Evolutionary conservation across 148 eudicot genomes (phyloP).

Genomic region (Simmondsia chinensis): DNA sequence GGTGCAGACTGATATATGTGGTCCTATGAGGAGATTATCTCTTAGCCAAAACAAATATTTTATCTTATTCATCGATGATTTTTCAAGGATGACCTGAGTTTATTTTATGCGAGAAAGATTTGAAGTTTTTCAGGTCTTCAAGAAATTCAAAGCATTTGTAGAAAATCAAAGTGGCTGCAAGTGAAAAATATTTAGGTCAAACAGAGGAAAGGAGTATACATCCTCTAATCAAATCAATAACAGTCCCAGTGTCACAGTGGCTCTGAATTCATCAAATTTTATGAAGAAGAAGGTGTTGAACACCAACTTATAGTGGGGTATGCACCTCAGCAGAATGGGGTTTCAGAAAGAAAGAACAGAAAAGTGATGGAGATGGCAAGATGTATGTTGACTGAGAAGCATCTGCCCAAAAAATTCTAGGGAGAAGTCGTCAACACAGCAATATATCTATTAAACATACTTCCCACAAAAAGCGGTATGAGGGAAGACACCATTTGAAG

Average conservation of each 20-base stretch:
- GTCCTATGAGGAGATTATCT: background rate
- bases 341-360: background rate
- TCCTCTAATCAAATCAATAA: background rate
- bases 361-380: background rate
- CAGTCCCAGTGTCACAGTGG: too few species aligned
- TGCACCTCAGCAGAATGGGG: constrained; percentile 1
- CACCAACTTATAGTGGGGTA: background rate
- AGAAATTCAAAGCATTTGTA: background rate
- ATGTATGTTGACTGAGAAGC: background rate
- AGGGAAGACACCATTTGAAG: constrained; percentile 3
- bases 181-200: background rate
- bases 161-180: constrained; percentile 3
- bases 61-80: constrained; percentile 4
- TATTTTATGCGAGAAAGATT: constrained; percentile 7
- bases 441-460: background rate
- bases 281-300: constrained; percentile 7
- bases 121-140: background rate
- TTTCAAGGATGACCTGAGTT: constrained; percentile 5
- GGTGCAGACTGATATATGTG: constrained; percentile 3
- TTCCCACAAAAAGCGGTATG: background rate
- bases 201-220: constrained; percentile 4
- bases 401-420: constrained; percentile 4
- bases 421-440: constrained; percentile 2
- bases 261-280: too few species aligned
- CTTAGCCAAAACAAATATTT: background rate